These are phyloP conservation scores for Blastobotrys mokoenaii DNA, from an alignment of 805 yeast genomes.

Conservation along the genomic window DNA sequence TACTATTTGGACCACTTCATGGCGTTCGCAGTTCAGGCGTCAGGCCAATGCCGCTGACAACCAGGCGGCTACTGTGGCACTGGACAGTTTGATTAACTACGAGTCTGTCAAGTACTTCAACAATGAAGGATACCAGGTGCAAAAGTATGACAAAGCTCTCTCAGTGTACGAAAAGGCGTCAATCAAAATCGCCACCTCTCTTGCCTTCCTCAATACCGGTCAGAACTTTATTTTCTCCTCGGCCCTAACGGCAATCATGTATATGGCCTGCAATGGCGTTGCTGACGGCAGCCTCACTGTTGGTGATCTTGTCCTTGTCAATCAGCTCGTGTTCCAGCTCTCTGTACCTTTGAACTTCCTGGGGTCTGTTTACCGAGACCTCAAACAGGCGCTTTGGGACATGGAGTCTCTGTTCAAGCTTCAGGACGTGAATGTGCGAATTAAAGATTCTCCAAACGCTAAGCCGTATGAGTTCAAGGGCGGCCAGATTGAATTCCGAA, in stretches of 20 bases:
- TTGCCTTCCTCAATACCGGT: conserved; percentile 68
- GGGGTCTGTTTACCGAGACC: conserved; percentile 91
- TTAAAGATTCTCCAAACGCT: conserved; percentile 56
- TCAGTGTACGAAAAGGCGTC: conserved; percentile 60
- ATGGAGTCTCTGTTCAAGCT: conserved; percentile 91
- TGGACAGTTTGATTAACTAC: conserved; percentile 87
- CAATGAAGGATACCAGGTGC: conserved; percentile 72
- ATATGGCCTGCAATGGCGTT: conserved; percentile 94
- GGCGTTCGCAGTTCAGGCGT: conserved; percentile 91
- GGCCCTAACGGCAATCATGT: conserved; percentile 96
- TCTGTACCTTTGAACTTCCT: conserved; percentile 90
- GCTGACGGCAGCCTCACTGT: conserved; percentile 73
- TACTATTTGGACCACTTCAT: conserved; percentile 86
- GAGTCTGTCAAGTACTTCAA: conserved; percentile 94
- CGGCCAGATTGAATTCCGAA: conserved; percentile 80
- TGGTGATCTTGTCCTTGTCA: conserved; percentile 90
- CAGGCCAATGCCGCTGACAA: conserved; percentile 90
- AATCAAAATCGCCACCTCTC: conserved; percentile 68
- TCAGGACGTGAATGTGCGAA: conserved; percentile 63
- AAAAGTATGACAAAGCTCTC: conserved; percentile 71
- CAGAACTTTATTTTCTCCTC: conserved; percentile 71
- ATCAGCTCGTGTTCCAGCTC: conserved; percentile 91
- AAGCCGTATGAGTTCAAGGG: conserved; percentile 51
- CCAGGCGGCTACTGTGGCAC: conserved; percentile 87
- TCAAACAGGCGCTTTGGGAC: conserved; percentile 85